These are phyloP conservation scores for Rhizophlyctis rosea DNA, from an alignment of 192 early-diverging fungal genomes.

Conservation along the genomic window DNA sequence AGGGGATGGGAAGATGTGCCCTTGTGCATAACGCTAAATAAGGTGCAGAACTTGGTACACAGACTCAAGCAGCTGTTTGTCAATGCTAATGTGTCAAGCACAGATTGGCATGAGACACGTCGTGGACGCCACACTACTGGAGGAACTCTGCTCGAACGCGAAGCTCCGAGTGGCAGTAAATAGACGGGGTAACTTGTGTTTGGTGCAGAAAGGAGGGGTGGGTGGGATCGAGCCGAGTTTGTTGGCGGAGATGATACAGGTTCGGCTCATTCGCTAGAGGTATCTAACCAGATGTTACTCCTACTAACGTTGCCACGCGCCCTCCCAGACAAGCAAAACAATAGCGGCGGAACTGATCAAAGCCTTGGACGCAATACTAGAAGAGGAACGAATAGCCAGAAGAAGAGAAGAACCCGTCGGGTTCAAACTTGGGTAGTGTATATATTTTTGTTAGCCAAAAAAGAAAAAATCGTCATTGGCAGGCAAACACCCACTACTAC, in stretches of 20 bases:
- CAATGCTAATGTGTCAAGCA: background rate
- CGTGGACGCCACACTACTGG: constrained; percentile 82
- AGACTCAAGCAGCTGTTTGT: background rate
- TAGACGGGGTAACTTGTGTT: constrained; percentile 74
- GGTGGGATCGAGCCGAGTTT: constrained; percentile 77
- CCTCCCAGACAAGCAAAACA: too few species aligned
- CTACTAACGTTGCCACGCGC: too few species aligned
- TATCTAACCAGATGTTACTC: too few species aligned
- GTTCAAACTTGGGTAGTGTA: background rate
- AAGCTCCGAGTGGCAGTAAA: constrained; percentile 81
- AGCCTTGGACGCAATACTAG: too few species aligned
- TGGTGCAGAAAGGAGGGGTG: constrained; percentile 75
- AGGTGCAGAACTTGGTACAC: constrained; percentile 45
- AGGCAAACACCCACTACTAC: too few species aligned
- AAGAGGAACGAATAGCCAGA: background rate
- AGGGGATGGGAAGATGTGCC: constrained; percentile 79
- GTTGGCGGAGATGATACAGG: constrained; percentile 75
- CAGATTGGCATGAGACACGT: constrained; percentile 82
- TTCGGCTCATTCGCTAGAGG: too few species aligned
- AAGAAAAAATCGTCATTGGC: too few species aligned
- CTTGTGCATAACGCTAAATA: constrained; percentile 78
- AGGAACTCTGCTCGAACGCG: constrained; percentile 84
- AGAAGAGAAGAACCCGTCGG: background rate
- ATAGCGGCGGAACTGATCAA: too few species aligned
- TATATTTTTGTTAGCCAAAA: too few species aligned